Evolutionary conservation across 2,329 filamentous ascomycete genomes (phyloP).

Genomic region (Cryphonectria parasitica): DNA sequence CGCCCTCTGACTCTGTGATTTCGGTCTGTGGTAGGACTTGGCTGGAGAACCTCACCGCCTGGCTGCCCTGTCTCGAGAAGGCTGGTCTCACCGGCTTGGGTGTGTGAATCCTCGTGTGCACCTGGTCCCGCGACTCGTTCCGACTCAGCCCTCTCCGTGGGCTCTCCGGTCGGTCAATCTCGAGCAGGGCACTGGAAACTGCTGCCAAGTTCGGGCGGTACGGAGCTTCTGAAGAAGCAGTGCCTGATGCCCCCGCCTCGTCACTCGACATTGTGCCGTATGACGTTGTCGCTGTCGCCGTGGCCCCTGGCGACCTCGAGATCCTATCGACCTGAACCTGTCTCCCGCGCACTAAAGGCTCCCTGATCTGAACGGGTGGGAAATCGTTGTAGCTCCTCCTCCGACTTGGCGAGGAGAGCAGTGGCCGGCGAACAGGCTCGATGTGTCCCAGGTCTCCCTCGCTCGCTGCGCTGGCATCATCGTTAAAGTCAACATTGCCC

Average conservation of each 20-base stretch:
- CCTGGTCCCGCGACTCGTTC: conserved; percentile 11
- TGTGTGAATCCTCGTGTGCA: conserved; percentile 16
- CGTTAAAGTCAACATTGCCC: conserved; percentile 42
- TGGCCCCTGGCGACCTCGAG: conserved; percentile 9
- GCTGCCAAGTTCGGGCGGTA: conserved; percentile 14
- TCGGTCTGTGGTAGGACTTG: conserved; percentile 72
- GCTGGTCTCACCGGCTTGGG: conserved; percentile 45
- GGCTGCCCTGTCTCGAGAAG: conserved; percentile 56
- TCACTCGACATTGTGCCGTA: conserved; percentile 21
- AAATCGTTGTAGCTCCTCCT: conserved; percentile 48
- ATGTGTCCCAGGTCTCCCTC: conserved; percentile 46
- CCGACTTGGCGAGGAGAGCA: conserved; percentile 35
- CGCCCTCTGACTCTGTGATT: conserved; percentile 64
- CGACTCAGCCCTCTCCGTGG: conserved; percentile 18
- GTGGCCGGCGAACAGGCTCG: conserved; percentile 37
- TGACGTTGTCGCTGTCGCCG: background rate
- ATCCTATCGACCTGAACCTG: conserved; percentile 22
- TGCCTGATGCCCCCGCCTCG: conserved; percentile 3
- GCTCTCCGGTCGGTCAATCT: conserved; percentile 13
- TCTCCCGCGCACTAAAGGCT: conserved; percentile 21
- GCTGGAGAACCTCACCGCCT: conserved; percentile 69
- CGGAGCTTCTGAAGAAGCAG: conserved; percentile 9
- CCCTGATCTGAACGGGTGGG: conserved; percentile 5
- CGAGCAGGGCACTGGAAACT: conserved; percentile 14
- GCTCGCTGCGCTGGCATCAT: conserved; percentile 45